Conservation (phyloP, 352 stramenopile species). For the Phytophthora cactorum region DNA sequence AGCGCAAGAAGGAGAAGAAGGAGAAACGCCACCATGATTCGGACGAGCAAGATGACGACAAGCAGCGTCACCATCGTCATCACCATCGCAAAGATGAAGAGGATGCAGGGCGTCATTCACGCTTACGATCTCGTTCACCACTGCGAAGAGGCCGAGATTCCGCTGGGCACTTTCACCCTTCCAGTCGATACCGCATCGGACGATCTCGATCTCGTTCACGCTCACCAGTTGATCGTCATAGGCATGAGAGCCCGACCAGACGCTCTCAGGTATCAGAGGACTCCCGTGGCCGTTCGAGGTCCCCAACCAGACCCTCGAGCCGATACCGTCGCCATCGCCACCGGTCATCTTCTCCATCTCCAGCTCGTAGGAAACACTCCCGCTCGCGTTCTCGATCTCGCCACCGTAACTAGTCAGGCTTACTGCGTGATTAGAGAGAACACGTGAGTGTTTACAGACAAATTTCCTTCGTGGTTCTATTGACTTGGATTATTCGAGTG, state of each 20-base stretch:
- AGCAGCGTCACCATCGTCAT: slow-evolving; percentile 4
- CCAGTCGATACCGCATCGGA: slow-evolving; percentile 8
- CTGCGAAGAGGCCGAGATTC: slow-evolving; percentile 7
- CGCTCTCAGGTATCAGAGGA: not conserved
- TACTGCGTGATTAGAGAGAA: too few species aligned
- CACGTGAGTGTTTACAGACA: not conserved
- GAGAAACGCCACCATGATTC: slow-evolving; percentile 18
- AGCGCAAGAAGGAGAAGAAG: slow-evolving; percentile 48
- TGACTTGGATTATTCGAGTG: not conserved
- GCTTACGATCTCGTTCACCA: slow-evolving; percentile 27
- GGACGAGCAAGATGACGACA: slow-evolving; percentile 19
- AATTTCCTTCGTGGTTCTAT: slow-evolving; percentile 26
- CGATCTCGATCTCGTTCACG: slow-evolving; percentile 31
- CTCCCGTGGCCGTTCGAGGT: slow-evolving; percentile 20
- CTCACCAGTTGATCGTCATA: slow-evolving; percentile 23
- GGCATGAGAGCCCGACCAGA: slow-evolving; percentile 14
- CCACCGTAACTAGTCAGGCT: slow-evolving; percentile 19
- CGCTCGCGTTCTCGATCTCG: slow-evolving; percentile 34
- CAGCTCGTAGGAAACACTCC: slow-evolving; percentile 16
- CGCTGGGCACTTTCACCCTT: slow-evolving; percentile 19
- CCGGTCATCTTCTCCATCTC: slow-evolving; percentile 30
- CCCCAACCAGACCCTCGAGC: slow-evolving; percentile 3
- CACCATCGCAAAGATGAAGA: slow-evolving; percentile 15
- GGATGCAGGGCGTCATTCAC: slow-evolving; percentile 11
- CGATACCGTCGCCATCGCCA: slow-evolving; percentile 21